Evolutionary conservation across 2,329 filamentous ascomycete species (phyloP).

Genomic region (Karstenula rhodostoma): DNA sequence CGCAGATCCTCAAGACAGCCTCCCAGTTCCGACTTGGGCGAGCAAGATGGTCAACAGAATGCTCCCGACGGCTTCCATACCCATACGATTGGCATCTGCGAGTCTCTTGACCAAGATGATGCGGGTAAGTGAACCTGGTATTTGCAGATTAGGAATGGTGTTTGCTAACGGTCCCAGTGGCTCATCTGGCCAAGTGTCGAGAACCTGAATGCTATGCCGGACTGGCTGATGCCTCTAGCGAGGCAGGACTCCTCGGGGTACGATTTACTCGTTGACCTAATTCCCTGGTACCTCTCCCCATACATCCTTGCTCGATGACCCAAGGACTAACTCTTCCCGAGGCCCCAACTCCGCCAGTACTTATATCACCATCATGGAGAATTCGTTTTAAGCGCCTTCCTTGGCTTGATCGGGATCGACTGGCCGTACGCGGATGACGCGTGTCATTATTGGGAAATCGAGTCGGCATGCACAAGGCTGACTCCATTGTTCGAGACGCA

Average conservation of each 20-base stretch:
- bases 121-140: slow-evolving; percentile 35
- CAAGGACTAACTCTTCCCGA: slow-evolving; percentile 26
- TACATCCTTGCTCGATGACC: background rate
- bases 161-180: slow-evolving; percentile 30
- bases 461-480: slow-evolving; percentile 43
- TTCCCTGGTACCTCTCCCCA: slow-evolving; percentile 40
- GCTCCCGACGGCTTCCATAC: slow-evolving; percentile 33
- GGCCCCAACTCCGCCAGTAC: slow-evolving; percentile 45
- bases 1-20: slow-evolving; percentile 42
- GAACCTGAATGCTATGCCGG: slow-evolving; percentile 45
- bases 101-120: slow-evolving; percentile 47
- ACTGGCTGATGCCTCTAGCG: slow-evolving; percentile 45
- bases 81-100: slow-evolving; percentile 41
- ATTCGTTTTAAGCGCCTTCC: slow-evolving; percentile 35
- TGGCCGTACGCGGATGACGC: slow-evolving; percentile 48
- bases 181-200: slow-evolving; percentile 49
- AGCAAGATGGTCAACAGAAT: slow-evolving; percentile 43
- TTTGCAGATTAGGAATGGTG: background rate
- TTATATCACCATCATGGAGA: slow-evolving; percentile 45
- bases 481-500: slow-evolving; percentile 45
- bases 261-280: slow-evolving; percentile 44
- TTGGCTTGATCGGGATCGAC: slow-evolving; percentile 39
- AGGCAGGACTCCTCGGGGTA: slow-evolving; percentile 41
- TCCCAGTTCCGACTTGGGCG: slow-evolving; percentile 45
- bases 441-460: slow-evolving; percentile 49